These are phyloP conservation scores for Urtica urens DNA, from an alignment of 306 rosid genomes.

Conservation along the genomic window DNA sequence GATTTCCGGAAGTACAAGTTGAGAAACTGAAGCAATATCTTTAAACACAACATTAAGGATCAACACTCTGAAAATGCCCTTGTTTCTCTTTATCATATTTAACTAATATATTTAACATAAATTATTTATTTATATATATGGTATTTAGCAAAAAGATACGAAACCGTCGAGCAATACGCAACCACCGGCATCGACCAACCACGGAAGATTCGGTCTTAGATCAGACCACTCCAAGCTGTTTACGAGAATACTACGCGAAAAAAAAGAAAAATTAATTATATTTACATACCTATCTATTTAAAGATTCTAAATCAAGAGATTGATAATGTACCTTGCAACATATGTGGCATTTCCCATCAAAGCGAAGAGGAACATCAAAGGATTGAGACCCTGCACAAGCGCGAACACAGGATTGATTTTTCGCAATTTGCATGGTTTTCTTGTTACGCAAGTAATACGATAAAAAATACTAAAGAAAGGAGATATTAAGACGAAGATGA, in stretches of 20 bases:
- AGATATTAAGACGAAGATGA: not conserved
- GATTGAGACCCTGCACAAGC: conserved; percentile 74
- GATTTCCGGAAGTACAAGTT: conserved; percentile 27
- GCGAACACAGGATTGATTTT: not conserved
- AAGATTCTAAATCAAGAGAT: too few relatives aligned
- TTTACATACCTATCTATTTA: not conserved
- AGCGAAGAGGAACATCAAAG: conserved; percentile 80
- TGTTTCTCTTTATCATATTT: not conserved
- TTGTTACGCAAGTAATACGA: not conserved
- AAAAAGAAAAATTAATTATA: not conserved
- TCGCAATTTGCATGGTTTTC: not conserved
- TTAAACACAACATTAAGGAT: conserved; percentile 20
- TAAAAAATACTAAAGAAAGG: not conserved
- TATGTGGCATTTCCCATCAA: conserved; percentile 66
- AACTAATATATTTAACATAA: not conserved
- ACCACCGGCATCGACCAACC: conserved; percentile 87
- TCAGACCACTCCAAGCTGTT: conserved; percentile 56
- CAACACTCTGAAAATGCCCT: not conserved
- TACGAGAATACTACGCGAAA: conserved; percentile 52
- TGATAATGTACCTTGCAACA: conserved; percentile 42
- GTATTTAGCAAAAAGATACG: conserved; percentile 44
- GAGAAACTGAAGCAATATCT: conserved; percentile 63
- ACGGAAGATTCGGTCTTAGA: conserved; percentile 65
- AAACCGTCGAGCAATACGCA: conserved; percentile 67
- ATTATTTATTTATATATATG: not conserved